phyloP scores from a whole-genome alignment of 2,329 filamentous ascomycete species.

The Fusarium brachygibbosum region DNA sequence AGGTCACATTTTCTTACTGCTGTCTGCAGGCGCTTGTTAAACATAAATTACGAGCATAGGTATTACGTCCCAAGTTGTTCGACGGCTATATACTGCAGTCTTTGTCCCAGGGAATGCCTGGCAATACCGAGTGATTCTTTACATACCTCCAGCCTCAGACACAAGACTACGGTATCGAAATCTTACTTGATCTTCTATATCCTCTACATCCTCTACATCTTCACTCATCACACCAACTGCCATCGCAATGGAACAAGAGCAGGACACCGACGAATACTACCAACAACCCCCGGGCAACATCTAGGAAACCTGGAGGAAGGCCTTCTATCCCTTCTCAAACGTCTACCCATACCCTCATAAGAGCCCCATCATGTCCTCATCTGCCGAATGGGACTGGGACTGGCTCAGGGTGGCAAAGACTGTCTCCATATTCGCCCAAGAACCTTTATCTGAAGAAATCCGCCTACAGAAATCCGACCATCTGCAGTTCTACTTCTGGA shows the following conservation, averaged over 20 bases:
- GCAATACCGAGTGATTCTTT: not conserved
- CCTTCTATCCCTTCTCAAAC: too few relatives aligned
- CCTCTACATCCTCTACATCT: too few relatives aligned
- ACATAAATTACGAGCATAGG: not conserved
- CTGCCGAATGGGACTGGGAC: not conserved
- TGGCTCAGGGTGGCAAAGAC: not conserved
- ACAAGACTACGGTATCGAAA: too few relatives aligned
- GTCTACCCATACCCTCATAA: conserved; percentile 15
- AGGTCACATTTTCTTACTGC: not conserved
- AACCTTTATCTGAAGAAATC: not conserved
- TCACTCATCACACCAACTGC: too few relatives aligned
- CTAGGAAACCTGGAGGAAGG: not conserved
- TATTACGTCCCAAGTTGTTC: too few relatives aligned
- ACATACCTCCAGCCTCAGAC: not conserved
- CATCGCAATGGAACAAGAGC: too few relatives aligned
- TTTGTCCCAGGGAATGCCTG: too few relatives aligned
- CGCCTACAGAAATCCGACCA: conserved; percentile 18
- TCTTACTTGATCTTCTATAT: too few relatives aligned
- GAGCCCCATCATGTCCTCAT: conserved; percentile 11
- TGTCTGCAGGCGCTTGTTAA: too few relatives aligned
- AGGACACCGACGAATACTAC: not conserved
- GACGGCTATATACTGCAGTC: too few relatives aligned
- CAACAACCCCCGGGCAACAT: conserved; percentile 7
- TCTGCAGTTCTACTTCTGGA: conserved; percentile 47
- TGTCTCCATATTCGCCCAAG: too few relatives aligned